Percentiles rank a stretch among this genome's conserved stretches.
Conservation (phyloP, 2,329 filamentous ascomycete species). For the Neobulgaria alba region DNA sequence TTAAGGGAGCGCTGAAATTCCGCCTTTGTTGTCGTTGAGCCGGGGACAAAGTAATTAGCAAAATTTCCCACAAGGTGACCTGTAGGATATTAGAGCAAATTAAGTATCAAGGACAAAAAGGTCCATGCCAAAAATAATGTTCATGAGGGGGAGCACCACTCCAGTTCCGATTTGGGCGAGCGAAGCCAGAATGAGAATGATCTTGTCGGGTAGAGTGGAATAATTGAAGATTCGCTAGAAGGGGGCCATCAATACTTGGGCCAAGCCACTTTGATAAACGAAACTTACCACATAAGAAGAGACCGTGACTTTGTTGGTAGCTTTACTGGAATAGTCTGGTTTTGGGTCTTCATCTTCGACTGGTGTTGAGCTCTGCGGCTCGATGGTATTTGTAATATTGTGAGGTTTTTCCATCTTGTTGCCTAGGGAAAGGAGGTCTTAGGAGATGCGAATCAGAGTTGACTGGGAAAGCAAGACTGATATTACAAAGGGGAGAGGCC, state of each 20-base stretch:
- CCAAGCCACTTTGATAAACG: background rate
- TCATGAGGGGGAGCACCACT: slow-evolving; percentile 45
- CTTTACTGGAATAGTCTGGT: slow-evolving; percentile 22
- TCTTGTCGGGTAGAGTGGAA: slow-evolving; percentile 17
- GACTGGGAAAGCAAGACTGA: too few species aligned
- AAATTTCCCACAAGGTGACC: slow-evolving; percentile 37
- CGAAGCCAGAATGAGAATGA: slow-evolving; percentile 15
- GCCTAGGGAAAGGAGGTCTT: too few species aligned
- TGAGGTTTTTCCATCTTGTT: too few species aligned
- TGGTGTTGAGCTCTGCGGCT: background rate
- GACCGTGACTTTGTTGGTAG: slow-evolving; percentile 18
- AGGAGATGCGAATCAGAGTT: too few species aligned
- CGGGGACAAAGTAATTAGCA: slow-evolving; percentile 31
- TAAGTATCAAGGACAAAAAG: background rate
- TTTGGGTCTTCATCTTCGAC: slow-evolving; percentile 3
- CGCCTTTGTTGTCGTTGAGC: slow-evolving; percentile 28
- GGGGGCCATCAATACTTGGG: slow-evolving; percentile 1
- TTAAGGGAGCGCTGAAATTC: slow-evolving; percentile 37
- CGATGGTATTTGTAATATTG: too few species aligned
- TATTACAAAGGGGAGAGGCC: too few species aligned
- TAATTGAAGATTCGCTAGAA: slow-evolving; percentile 25
- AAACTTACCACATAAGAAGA: slow-evolving; percentile 17
- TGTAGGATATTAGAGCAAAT: slow-evolving; percentile 3
- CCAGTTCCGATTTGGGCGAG: slow-evolving; percentile 21
- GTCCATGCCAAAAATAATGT: slow-evolving; percentile 44